phyloP scores from a whole-genome alignment of 805 yeast species.

The Lipomyces sp. region DNA sequence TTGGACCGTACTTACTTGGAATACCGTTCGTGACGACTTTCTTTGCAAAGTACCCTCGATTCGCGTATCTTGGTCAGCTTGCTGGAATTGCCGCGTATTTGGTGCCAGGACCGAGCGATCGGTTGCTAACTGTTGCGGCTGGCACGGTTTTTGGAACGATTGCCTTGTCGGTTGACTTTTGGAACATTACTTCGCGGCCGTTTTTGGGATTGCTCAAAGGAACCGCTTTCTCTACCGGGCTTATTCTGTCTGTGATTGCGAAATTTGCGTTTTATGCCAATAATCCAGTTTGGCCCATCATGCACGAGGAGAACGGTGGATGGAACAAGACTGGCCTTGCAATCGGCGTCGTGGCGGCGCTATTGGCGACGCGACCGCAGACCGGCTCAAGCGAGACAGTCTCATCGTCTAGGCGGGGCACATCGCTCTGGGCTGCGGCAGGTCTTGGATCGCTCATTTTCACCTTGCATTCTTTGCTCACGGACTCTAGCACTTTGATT shows the following conservation, averaged over 20 bases:
- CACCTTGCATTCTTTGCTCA: conserved; percentile 66
- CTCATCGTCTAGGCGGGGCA: conserved; percentile 20
- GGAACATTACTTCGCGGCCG: conserved; percentile 39
- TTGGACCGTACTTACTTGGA: conserved; percentile 57
- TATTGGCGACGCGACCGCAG: conserved; percentile 52
- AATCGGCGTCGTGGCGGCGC: conserved; percentile 53
- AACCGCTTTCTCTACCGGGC: conserved; percentile 64
- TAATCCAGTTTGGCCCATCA: conserved; percentile 95
- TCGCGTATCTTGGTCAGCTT: conserved; percentile 53
- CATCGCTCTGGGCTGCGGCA: conserved; percentile 47
- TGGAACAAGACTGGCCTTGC: conserved; percentile 67
- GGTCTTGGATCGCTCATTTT: conserved; percentile 79
- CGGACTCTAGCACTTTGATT: conserved; percentile 84
- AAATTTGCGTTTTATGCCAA: conserved; percentile 77
- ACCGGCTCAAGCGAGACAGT: conserved; percentile 15
- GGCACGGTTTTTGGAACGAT: conserved; percentile 65
- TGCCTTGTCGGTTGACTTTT: conserved; percentile 43
- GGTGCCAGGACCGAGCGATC: conserved; percentile 62
- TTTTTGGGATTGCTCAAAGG: conserved; percentile 44
- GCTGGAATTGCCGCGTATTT: conserved; percentile 75
- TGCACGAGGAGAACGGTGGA: conserved; percentile 84
- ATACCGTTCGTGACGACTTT: conserved; percentile 46
- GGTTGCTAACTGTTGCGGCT: conserved; percentile 61
- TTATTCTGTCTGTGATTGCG: conserved; percentile 66
- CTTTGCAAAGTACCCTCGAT: conserved; percentile 47